Evolutionary conservation across 257 asterid species (phyloP), one percentile per base, ranked within the genome.

Genomic region (Rauvolfia tetraphylla): DNA sequence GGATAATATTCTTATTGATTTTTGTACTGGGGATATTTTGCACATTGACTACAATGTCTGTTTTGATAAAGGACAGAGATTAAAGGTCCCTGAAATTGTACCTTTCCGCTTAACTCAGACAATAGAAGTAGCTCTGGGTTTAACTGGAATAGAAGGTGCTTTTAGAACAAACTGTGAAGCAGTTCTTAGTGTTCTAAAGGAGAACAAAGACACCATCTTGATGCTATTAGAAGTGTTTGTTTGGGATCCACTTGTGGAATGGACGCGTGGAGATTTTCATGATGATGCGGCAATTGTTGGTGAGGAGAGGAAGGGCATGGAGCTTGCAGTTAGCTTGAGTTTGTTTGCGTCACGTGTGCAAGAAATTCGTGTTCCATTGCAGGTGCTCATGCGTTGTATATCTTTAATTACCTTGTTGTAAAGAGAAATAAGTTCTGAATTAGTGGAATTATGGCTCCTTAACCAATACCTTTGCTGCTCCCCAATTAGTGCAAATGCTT

Each of bases 241-340:
- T 73, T 95, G 99, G 99, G 99, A 95, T 79, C 99, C 99, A 39
- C 98, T 95, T 71, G 98, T 93, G 78, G 99, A 95, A 80, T 95
- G 99, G 99, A 95, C 99, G 81, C 96, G 93, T 71, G 97, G 96
- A 79, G 96, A 95, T 86, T 90, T 93, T 84, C 99, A 92, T 85
- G 99, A 95, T 59, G 99, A 93, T 81, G 99, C 98, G 53, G 99
- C 98, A 70, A 91, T 95, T 75, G 96, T 95, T 80, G 98, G 99
- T 62, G 99, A 95, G 86, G 99, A 95, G 86, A 89, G 99, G 67
- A 95, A 86, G 82, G 99, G 99, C 86, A 95, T 95, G 99, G 99
- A 95, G 83, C 97, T 95, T 77, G 99, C 99, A 13, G 99, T 95
- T 68, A 95, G 99, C 86, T 84, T 95, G 84, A 95, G 99, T 87